Percentiles rank a stretch among this genome's conserved stretches.
Conservation (phyloP, 768 basidiomycete species). For the Phylloporus arenicola region DNA sequence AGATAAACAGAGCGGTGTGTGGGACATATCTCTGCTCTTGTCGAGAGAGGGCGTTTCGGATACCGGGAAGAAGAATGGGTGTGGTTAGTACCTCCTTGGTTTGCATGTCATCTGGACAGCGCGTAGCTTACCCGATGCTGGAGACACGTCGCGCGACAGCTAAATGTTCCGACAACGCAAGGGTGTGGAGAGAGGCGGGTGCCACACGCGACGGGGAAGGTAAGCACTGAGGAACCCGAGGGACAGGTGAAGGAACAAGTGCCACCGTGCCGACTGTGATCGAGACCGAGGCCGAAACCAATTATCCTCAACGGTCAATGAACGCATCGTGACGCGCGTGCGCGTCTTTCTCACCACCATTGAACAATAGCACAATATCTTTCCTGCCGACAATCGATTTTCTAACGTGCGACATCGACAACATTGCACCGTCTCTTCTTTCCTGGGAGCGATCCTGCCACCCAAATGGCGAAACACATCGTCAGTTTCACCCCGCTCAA, state of each 20-base stretch:
- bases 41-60: conserved; percentile 83
- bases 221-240: neutral
- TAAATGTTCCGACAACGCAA: conserved; percentile 47
- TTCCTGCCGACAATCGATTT: no score
- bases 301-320: no score
- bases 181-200: conserved; percentile 47
- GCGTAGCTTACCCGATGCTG: conserved; percentile 45
- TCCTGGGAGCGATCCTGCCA: no score
- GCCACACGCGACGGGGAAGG: conserved; percentile 30
- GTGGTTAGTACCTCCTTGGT: conserved; percentile 50
- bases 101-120: conserved; percentile 84
- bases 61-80: conserved; percentile 89
- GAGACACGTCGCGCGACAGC: conserved; percentile 57
- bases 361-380: no score
- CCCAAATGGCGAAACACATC: no score
- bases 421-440: no score
- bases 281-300: conserved; percentile 9
- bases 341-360: no score
- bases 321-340: no score
- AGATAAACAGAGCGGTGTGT: conserved; percentile 82
- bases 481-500: no score
- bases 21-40: conserved; percentile 86
- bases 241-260: conserved; percentile 23
- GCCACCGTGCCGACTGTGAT: neutral
- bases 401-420: no score